Base-by-base conservation (phyloP, 2,329 filamentous ascomycete genomes). In the Hypoxylon sp. region DNA sequence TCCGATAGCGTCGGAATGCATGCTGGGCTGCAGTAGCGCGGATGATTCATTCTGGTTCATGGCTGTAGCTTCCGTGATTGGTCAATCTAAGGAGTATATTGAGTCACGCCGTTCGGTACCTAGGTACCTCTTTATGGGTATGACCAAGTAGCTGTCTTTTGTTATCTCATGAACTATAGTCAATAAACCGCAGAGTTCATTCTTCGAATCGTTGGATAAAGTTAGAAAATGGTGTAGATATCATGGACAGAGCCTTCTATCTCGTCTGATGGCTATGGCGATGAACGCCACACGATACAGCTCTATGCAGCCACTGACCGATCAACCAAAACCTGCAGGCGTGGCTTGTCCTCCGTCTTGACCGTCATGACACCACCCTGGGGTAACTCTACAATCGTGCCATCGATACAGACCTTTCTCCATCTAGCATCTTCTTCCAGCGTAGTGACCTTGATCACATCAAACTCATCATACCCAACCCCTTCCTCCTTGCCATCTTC, bases 401-500 rank as follows among this genome's bases (percentile, higher is more conserved):
- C 95, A 79, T 98, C 95, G n/a, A 98, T 85, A 78, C 95, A 98
- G 13, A 97, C 87, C 76, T 95, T 89, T 68, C 95, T 85, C 94
- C 94, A 98, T 58, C 89, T 84, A 50, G 83, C 83, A n/a, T 93
- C 89, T 14, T 87, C 83, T 75, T 96, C 92, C 1, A 82, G 70
- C 37, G 93, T 89, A 14, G 87, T 85, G 51, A 98, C 89, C 64
- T 82, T 84, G 17, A 97, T 72, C 57, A 87, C 87, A 1, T 91
- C 87, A 6, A 96, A 85, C 60, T 88, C 86, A 17, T 92, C 88
- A 77, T 98, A 98, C 0, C 85, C 85, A 0, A 98, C 91, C 14
- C 78, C 74, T 17, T 84, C 79, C 49, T 89, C 83, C 1, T 78
- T 61, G 2, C 49, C 56, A 3, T 70, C 68, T 0, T 61, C 68